Evolutionary conservation across 352 stramenopile species (phyloP).

Genomic region (Globisporangium nodosum): DNA sequence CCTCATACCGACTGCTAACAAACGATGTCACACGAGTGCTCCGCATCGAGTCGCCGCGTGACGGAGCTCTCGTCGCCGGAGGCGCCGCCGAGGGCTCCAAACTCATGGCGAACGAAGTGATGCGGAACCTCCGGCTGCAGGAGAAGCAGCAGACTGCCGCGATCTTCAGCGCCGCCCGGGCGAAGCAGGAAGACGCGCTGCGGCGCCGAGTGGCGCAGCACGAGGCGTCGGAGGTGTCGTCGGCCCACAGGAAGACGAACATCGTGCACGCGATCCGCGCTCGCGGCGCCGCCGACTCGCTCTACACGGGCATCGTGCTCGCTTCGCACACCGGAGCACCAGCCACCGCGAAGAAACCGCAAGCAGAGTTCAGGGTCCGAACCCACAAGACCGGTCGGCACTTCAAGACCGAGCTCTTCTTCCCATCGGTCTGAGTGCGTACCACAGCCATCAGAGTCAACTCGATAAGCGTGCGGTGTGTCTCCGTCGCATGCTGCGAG

Average conservation of each 20-base stretch:
- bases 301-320: constrained; percentile 25
- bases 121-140: constrained; percentile 22
- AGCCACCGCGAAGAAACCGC: too few relatives aligned
- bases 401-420: constrained; percentile 31
- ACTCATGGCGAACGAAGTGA: constrained; percentile 17
- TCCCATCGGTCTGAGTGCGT: constrained; percentile 13
- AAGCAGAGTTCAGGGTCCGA: constrained; percentile 10
- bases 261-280: constrained; percentile 23
- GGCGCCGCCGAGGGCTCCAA: constrained; percentile 13
- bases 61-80: constrained; percentile 6
- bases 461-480: too few relatives aligned
- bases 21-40: constrained; percentile 46
- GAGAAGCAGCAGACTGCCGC: constrained; percentile 23
- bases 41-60: constrained; percentile 33
- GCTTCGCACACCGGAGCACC: background rate
- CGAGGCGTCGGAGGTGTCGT: background rate
- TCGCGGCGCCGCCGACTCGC: constrained; percentile 14
- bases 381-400: constrained; percentile 24
- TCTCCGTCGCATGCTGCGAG: too few relatives aligned
- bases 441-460: too few relatives aligned
- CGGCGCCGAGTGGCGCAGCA: constrained; percentile 5
- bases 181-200: constrained; percentile 17
- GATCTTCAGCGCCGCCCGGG: constrained; percentile 19
- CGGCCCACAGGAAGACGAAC: constrained; percentile 9
- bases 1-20: constrained; percentile 43